Percentiles rank a stretch among this genome's conserved stretches.
Evolutionary conservation across 2,329 filamentous ascomycete species (phyloP).

Genomic region (Diaporthe longicolla): DNA sequence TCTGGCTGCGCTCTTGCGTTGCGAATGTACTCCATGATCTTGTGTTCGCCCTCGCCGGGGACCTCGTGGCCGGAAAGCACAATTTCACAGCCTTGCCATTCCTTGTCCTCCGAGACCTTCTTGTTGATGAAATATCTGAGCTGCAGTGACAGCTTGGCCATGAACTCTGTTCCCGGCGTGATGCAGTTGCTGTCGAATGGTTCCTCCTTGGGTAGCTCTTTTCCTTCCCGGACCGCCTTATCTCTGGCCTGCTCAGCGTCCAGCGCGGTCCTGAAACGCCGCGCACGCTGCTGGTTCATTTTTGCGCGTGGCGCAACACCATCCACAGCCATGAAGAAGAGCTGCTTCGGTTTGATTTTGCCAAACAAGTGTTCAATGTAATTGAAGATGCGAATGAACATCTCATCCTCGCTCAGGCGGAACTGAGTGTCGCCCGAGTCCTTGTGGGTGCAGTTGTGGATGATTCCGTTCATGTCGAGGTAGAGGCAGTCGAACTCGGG

Average conservation of each 20-base stretch:
- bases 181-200: conserved; percentile 99
- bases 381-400: conserved; percentile 99
- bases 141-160: conserved; percentile 95
- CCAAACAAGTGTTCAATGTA: conserved; percentile 99
- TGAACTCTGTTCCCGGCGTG: conserved; percentile 96
- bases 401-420: conserved; percentile 95
- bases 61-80: conserved; percentile 98
- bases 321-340: conserved; percentile 99
- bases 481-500: conserved; percentile 99
- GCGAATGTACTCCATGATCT: conserved; percentile 99
- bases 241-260: conserved; percentile 92
- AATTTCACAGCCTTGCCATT: conserved; percentile 97
- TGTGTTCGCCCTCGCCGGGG: conserved; percentile 97
- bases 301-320: conserved; percentile 97
- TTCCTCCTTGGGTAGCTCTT: conserved; percentile 94
- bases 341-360: conserved; percentile 97
- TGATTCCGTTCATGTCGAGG: conserved; percentile 99
- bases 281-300: conserved; percentile 99
- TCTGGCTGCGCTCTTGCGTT: conserved; percentile 94
- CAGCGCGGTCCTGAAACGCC: conserved; percentile 93
- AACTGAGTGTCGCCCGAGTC: conserved; percentile 93
- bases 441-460: conserved; percentile 99
- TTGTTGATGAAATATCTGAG: conserved; percentile 99
- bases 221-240: conserved; percentile 89
- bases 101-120: conserved; percentile 95